These are phyloP conservation scores for Mrakia blollopis DNA, from an alignment of 768 basidiomycete species.

Conservation along the genomic window DNA sequence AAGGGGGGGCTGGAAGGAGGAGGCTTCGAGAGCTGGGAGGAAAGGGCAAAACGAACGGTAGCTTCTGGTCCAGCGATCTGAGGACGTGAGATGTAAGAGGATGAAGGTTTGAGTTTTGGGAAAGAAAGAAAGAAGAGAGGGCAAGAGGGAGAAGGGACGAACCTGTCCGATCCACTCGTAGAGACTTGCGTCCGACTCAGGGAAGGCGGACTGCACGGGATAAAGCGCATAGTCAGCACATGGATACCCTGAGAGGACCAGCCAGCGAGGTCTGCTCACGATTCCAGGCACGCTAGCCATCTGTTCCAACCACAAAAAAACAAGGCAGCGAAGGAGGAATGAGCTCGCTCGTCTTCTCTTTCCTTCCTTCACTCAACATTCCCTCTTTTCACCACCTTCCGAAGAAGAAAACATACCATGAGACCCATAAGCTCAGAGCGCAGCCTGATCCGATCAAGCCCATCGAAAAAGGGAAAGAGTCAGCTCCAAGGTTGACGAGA, in stretches of 20 bases:
- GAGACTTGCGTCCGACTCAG: background rate
- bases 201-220: background rate
- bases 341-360: background rate
- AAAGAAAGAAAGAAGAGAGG: too few relatives aligned
- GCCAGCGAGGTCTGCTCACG: constrained; percentile 70
- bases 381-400: background rate
- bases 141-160: too few relatives aligned
- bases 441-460: constrained; percentile 47
- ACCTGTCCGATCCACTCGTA: background rate
- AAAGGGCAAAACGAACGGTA: background rate
- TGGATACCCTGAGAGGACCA: too few relatives aligned
- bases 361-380: background rate
- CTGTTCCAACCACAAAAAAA: constrained; percentile 64
- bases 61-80: background rate
- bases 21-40: background rate
- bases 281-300: constrained; percentile 52
- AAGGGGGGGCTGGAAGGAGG: background rate
- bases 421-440: constrained; percentile 81
- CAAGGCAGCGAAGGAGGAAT: constrained; percentile 71
- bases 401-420: constrained; percentile 56
- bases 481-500: background rate
- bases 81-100: too few relatives aligned
- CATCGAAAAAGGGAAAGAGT: background rate
- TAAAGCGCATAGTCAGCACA: constrained; percentile 40
- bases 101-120: too few relatives aligned